These are phyloP conservation scores for Solanum appendiculatum DNA, from an alignment of 257 asterid genomes.

Conservation along the genomic window DNA sequence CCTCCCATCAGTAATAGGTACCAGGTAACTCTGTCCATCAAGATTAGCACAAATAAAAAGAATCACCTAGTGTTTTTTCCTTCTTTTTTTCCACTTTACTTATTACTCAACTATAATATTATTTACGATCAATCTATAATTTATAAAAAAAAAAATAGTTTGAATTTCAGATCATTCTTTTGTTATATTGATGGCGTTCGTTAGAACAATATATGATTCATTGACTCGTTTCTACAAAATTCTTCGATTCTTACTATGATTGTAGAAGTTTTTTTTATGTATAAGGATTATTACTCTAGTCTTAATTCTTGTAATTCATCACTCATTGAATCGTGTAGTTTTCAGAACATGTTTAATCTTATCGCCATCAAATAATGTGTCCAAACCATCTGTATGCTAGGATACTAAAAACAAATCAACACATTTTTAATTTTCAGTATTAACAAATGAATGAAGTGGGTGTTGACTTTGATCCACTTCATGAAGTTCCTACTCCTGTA, in stretches of 20 bases:
- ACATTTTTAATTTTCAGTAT: background rate
- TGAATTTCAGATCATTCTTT: slow-evolving; percentile 3
- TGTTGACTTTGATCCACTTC: background rate
- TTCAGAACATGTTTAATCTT: background rate
- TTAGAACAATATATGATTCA: background rate
- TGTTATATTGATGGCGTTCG: background rate
- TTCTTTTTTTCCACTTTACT: background rate
- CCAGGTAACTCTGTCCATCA: too few species aligned
- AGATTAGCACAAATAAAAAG: too few species aligned
- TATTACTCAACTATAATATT: background rate
- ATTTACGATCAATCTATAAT: background rate
- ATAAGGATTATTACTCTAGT: background rate
- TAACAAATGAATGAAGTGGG: background rate
- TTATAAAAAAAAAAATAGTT: background rate
- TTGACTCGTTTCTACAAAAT: background rate
- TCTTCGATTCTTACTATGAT: background rate
- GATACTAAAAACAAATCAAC: background rate
- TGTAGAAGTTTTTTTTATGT: background rate
- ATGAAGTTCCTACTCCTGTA: slow-evolving; percentile 6
- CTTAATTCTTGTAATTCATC: background rate
- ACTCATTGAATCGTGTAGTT: background rate
- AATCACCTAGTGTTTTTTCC: background rate
- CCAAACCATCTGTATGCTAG: background rate
- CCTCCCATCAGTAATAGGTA: too few species aligned
- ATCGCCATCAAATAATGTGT: background rate